A percentile compares a stretch with the other conserved stretches of the same genome.
Evolutionary conservation across 139 green algal genomes (phyloP).

Genomic region (Coccomyxa sp.): DNA sequence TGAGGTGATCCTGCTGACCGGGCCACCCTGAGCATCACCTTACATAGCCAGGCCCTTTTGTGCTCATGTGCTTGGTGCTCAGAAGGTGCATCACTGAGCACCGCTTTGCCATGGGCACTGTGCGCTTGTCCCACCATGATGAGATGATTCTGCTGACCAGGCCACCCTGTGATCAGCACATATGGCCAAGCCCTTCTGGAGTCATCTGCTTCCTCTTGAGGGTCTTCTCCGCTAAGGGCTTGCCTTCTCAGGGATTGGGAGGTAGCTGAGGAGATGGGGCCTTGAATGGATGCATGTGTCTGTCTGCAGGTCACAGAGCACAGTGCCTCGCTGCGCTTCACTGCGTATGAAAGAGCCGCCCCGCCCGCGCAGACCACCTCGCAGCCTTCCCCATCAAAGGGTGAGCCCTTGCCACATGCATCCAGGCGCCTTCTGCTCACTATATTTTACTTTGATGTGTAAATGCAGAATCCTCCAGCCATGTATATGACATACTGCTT

Average conservation of each 20-base stretch:
- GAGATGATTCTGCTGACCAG: too few species aligned
- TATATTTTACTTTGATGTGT: constrained; percentile 3
- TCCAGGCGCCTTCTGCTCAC: neutral
- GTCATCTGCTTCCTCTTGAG: too few species aligned
- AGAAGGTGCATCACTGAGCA: constrained; percentile 29
- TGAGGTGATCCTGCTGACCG: too few species aligned
- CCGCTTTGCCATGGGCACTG: constrained; percentile 31
- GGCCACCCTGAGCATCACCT: too few species aligned
- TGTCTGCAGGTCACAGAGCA: constrained; percentile 1
- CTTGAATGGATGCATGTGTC: neutral
- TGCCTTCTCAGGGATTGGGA: too few species aligned
- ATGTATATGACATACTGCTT: neutral
- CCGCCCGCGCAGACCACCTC: constrained; percentile 9
- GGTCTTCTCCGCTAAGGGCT: too few species aligned
- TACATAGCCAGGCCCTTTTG: too few species aligned
- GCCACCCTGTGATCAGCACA: neutral
- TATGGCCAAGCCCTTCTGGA: neutral
- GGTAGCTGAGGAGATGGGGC: neutral
- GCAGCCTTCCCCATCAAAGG: neutral
- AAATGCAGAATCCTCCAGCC: neutral
- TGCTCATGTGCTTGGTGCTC: too few species aligned
- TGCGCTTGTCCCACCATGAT: constrained; percentile 11
- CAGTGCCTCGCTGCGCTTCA: constrained; percentile 29
- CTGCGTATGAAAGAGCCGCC: constrained; percentile 28
- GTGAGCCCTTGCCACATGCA: neutral